Percentiles rank a stretch among this genome's conserved stretches.
Conservation (phyloP, 1,139 yeast genomes). For the Debaryomycetaceae sp. region DNA sequence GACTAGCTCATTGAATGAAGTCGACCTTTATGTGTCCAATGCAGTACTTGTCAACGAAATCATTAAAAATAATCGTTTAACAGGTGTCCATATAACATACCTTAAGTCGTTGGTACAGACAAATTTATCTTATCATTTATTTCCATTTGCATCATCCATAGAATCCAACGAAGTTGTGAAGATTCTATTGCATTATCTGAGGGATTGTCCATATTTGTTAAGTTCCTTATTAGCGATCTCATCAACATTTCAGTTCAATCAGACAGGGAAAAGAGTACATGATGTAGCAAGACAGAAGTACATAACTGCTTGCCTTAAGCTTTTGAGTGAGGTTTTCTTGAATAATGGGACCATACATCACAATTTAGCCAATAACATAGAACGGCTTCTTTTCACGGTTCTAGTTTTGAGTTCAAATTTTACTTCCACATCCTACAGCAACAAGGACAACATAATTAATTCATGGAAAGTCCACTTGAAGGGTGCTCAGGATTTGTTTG, state of each 20-base stretch:
- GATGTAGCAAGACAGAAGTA: slow-evolving; percentile 30
- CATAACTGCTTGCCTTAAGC: slow-evolving; percentile 28
- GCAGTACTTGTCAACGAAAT: slow-evolving; percentile 23
- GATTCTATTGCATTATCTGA: slow-evolving; percentile 31
- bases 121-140: slow-evolving; percentile 28
- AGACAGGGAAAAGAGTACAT: slow-evolving; percentile 28
- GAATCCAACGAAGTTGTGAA: slow-evolving; percentile 35
- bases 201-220: slow-evolving; percentile 33
- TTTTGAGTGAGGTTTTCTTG: slow-evolving; percentile 31
- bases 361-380: slow-evolving; percentile 29
- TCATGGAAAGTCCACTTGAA: slow-evolving; percentile 40
- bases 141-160: slow-evolving; percentile 37
- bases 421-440: slow-evolving; percentile 26
- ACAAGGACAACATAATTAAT: slow-evolving; percentile 16
- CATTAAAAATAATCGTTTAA: slow-evolving; percentile 20
- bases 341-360: slow-evolving; percentile 15
- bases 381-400: slow-evolving; percentile 36
- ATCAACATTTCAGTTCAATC: slow-evolving; percentile 37
- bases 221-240: slow-evolving; percentile 34
- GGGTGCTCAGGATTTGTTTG: slow-evolving; percentile 40
- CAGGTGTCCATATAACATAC: slow-evolving; percentile 31
- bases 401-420: slow-evolving; percentile 35
- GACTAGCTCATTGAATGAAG: not conserved
- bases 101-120: slow-evolving; percentile 27
- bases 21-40: slow-evolving; percentile 12